Evolutionary conservation across 2,329 filamentous ascomycete genomes (phyloP).

Genomic region (Ophiostoma sp.): DNA sequence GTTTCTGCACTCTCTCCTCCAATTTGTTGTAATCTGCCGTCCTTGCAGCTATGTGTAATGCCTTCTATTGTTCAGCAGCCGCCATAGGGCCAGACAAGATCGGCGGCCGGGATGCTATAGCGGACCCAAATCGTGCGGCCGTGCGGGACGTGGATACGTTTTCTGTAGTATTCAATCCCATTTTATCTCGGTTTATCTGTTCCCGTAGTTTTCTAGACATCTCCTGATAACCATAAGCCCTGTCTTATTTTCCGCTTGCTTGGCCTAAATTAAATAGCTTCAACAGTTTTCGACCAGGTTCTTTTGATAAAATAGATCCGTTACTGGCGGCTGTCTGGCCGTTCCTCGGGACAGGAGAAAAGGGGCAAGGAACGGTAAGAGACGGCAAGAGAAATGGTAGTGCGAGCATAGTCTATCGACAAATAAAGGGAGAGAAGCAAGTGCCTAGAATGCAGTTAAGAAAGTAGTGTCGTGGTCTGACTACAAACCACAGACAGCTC

Average conservation of each 20-base stretch:
- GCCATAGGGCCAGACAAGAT: not conserved
- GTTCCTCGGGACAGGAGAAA: not conserved
- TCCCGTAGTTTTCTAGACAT: not conserved
- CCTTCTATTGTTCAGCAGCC: no score
- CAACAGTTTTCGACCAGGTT: not conserved
- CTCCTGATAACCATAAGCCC: not conserved
- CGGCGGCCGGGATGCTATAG: not conserved
- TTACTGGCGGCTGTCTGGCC: not conserved
- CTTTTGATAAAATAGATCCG: not conserved
- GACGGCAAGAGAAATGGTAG: no score
- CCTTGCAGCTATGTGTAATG: conserved; percentile 8
- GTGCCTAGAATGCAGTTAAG: no score
- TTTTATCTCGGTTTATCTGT: not conserved
- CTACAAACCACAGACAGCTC: not conserved
- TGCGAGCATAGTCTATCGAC: no score
- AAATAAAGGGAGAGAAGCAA: not conserved
- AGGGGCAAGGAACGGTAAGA: not conserved
- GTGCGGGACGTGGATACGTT: not conserved
- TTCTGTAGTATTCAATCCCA: no score
- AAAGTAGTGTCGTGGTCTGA: not conserved
- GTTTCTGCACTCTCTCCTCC: not conserved
- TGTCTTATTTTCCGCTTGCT: not conserved
- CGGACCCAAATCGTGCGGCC: not conserved
- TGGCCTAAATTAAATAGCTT: not conserved
- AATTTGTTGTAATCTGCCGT: not conserved